Evolutionary conservation across 495 filamentous ascomycete species (phyloP), one percentile per base, ranked within the genome.

Genomic region (Lasiosphaeria ovina): DNA sequence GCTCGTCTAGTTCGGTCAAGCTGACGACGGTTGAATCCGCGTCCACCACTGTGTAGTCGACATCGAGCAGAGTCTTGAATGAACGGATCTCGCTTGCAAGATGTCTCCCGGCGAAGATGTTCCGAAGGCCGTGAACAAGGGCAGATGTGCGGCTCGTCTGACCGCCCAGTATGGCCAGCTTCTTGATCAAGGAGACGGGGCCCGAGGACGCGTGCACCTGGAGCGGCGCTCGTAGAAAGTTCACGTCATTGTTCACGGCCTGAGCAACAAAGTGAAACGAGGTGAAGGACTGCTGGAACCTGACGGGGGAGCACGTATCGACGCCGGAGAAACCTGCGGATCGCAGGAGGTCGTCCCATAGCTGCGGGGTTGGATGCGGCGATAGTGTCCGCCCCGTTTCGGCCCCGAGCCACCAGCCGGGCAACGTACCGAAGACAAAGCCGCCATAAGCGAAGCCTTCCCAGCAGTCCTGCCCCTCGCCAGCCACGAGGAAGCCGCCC

Each of bases 351-450:
- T n/a, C 3, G 12, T 45, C 42, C 42, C 42, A 45, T 10, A 3
- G 11, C 11, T 10, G 6, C 12, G 16, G 6, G 3, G 3, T 3
- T 3, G 16, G 6, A 12, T 6, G 4, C 4, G 42, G 42, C 4
- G 4, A 6, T 3, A 6, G 11, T n/a, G 3, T 14, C 11, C 42
- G 42, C 42, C 11, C 6, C 11, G 5, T 3, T 1, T 72, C 61
- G 9, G 60, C 62, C 4, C 80, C 78, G 16, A 72, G 53, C 81
- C 81, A 84, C 81, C 82, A 85, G 0, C 76, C 79, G 3, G 75
- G 71, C 6, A 80, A 61, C 6, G 67, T 60, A 4, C 71, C 73
- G 2, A 82, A 63, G 16, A 33, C 34, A 4, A 50, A 24, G 33
- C 31, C 11, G 42, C 45, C 3, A n/a, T 48, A 14, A 11, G 24